phyloP scores from a whole-genome alignment of 306 rosid species.

The Pachyrhizus erosus region DNA sequence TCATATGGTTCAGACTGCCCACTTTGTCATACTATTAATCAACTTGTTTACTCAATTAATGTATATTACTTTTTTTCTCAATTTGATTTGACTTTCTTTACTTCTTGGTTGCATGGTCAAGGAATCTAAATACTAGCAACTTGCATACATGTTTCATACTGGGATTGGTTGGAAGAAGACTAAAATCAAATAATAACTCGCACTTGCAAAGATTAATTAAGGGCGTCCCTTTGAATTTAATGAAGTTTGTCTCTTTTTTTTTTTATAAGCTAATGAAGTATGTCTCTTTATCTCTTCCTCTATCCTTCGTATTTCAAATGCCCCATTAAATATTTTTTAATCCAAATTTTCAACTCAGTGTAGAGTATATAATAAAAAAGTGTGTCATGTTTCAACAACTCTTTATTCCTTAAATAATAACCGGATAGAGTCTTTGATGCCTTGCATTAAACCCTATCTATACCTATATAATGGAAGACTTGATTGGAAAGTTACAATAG shows the following conservation, averaged over 20 bases:
- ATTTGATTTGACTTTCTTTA: slow-evolving; percentile 6
- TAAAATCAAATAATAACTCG: neutral
- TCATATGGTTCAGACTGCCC: neutral
- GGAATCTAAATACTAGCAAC: neutral
- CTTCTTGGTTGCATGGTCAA: neutral
- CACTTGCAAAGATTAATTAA: neutral
- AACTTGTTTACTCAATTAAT: slow-evolving; percentile 29
- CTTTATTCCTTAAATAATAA: neutral
- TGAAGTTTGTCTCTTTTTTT: neutral
- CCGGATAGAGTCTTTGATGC: neutral
- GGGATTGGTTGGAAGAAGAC: neutral
- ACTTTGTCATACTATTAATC: neutral
- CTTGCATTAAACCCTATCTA: neutral
- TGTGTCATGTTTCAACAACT: neutral
- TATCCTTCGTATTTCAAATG: neutral
- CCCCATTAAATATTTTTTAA: neutral
- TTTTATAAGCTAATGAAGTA: neutral
- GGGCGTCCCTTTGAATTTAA: neutral
- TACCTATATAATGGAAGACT: neutral
- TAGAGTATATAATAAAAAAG: neutral
- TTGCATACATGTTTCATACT: slow-evolving; percentile 15
- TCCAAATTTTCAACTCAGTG: neutral
- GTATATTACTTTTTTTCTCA: neutral
- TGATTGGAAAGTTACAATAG: neutral
- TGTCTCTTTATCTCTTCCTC: neutral